Percentiles rank a stretch among this genome's conserved stretches.
phyloP scores from a whole-genome alignment of 2,329 filamentous ascomycete genomes.

The Keithomyces neogunnii region DNA sequence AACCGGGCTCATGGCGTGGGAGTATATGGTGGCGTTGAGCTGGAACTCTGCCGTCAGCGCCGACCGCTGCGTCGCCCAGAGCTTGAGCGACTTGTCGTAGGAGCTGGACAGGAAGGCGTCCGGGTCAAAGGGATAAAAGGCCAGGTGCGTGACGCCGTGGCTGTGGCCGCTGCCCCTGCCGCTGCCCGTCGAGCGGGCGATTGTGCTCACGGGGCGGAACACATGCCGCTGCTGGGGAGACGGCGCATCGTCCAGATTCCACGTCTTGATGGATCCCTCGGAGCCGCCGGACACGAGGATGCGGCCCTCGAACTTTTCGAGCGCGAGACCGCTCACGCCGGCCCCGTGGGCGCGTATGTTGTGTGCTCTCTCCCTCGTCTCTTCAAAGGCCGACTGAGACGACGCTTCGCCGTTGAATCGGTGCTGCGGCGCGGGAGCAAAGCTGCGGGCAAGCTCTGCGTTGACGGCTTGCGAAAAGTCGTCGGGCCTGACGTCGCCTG shows the following conservation, averaged over 20 bases:
- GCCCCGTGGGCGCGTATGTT: conserved; percentile 60
- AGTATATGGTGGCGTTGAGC: conserved; percentile 61
- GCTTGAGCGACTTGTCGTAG: conserved; percentile 68
- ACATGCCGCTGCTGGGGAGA: conserved; percentile 35
- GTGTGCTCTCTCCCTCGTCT: conserved; percentile 20
- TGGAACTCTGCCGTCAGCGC: conserved; percentile 57
- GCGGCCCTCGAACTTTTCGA: conserved; percentile 72
- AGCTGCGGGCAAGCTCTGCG: conserved; percentile 57
- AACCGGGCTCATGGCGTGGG: conserved; percentile 68
- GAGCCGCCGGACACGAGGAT: conserved; percentile 79
- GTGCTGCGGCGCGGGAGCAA: conserved; percentile 58
- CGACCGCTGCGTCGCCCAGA: conserved; percentile 61
- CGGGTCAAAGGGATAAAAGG: conserved; percentile 71
- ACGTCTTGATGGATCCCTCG: conserved; percentile 75
- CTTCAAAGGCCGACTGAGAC: conserved; percentile 7
- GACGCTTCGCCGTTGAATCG: conserved; percentile 54
- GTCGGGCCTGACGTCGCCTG: conserved; percentile 56
- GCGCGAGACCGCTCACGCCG: conserved; percentile 69
- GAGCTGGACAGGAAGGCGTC: conserved; percentile 69
- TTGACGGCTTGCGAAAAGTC: conserved; percentile 58
- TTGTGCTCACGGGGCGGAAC: conserved; percentile 45
- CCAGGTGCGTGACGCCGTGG: conserved; percentile 67
- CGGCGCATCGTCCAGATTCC: conserved; percentile 65
- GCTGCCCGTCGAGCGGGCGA: conserved; percentile 32
- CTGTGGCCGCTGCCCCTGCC: conserved; percentile 38